Evolutionary conservation across 805 yeast genomes (phyloP).

Genomic region (Kregervanrija pseudodelftensis): DNA sequence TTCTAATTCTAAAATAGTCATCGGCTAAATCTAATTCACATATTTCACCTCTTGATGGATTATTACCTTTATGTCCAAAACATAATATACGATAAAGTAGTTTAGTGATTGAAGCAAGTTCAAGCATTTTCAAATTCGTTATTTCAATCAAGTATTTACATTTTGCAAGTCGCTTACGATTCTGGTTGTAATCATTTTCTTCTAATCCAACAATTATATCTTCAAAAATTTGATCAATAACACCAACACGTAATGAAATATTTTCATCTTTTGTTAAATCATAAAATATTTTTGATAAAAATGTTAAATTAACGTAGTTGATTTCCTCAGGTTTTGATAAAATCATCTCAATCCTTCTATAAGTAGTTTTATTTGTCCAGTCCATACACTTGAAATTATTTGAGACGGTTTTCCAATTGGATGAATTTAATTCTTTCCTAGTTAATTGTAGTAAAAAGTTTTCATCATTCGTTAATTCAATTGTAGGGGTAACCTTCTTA

Average conservation of each 20-base stretch:
- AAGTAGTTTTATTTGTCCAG: slow-evolving; percentile 35
- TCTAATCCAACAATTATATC: slow-evolving; percentile 62
- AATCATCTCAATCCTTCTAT: slow-evolving; percentile 26
- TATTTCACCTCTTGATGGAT: slow-evolving; percentile 38
- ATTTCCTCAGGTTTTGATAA: slow-evolving; percentile 58
- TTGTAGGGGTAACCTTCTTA: slow-evolving; percentile 24
- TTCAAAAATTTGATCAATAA: slow-evolving; percentile 61
- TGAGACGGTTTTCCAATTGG: slow-evolving; percentile 29
- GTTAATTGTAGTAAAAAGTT: slow-evolving; percentile 44
- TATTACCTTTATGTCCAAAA: slow-evolving; percentile 56
- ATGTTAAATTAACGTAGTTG: slow-evolving; percentile 46
- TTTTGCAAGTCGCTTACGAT: slow-evolving; percentile 56
- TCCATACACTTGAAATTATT: slow-evolving; percentile 37
- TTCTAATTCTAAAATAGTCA: slow-evolving; percentile 64
- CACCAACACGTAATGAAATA: slow-evolving; percentile 23
- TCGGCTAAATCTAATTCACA: slow-evolving; percentile 53
- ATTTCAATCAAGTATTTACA: slow-evolving; percentile 55
- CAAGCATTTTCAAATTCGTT: slow-evolving; percentile 40
- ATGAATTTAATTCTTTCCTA: slow-evolving; percentile 39
- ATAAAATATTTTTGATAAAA: slow-evolving; percentile 42
- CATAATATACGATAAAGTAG: slow-evolving; percentile 50
- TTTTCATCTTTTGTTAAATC: slow-evolving; percentile 21
- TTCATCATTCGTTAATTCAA: slow-evolving; percentile 35
- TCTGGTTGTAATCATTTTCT: slow-evolving; percentile 47
- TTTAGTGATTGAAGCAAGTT: slow-evolving; percentile 39